A percentile compares a stretch with the other conserved stretches of the same genome.
phyloP scores from a whole-genome alignment of 1,139 yeast species.

The Pichia sp. region DNA sequence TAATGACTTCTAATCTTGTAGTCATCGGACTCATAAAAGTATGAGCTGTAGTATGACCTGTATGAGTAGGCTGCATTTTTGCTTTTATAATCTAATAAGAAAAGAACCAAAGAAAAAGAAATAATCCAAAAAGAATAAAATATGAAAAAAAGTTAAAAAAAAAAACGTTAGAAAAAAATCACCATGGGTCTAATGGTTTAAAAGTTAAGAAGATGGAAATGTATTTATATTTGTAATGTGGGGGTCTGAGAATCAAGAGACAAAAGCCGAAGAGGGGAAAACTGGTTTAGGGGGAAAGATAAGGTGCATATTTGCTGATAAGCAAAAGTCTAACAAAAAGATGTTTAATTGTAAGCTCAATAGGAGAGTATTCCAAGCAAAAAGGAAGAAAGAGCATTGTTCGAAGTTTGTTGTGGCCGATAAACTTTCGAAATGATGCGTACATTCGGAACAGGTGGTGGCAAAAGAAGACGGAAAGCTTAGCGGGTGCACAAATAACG shows the following conservation, averaged over 20 bases:
- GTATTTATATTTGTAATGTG: background rate
- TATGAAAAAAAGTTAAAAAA: background rate
- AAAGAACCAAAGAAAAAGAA: background rate
- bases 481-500: background rate
- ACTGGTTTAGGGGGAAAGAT: background rate
- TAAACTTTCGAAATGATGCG: background rate
- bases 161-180: too few relatives aligned
- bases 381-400: too few relatives aligned
- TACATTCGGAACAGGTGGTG: background rate
- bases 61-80: slow-evolving; percentile 1
- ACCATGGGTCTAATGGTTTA: too few relatives aligned
- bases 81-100: background rate
- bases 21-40: slow-evolving; percentile 13
- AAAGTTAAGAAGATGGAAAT: background rate
- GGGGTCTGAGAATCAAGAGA: background rate
- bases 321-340: background rate
- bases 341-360: too few relatives aligned
- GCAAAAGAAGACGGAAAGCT: background rate
- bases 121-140: background rate
- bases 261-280: background rate
- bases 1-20: slow-evolving; percentile 19
- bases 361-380: background rate
- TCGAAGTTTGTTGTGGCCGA: too few relatives aligned
- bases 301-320: background rate
- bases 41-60: slow-evolving; percentile 9